phyloP scores from a whole-genome alignment of 2,329 filamentous ascomycete species.

The Epichloe glyceriae region DNA sequence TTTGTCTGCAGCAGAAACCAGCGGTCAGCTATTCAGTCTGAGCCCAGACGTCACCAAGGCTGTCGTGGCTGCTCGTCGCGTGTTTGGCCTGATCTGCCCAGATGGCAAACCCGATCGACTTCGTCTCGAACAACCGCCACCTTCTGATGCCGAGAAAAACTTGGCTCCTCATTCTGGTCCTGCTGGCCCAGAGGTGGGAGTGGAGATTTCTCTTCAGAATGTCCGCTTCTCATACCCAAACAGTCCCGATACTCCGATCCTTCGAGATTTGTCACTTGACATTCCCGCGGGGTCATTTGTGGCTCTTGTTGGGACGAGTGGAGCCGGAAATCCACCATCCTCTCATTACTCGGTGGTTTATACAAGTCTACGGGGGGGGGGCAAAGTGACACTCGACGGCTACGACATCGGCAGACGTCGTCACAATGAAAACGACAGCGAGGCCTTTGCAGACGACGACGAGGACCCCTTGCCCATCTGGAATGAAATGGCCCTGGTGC shows the following conservation, averaged over 20 bases:
- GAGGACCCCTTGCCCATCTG: neutral
- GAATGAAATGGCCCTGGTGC: slow-evolving; percentile 31
- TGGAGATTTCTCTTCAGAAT: slow-evolving; percentile 17
- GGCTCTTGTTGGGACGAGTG: slow-evolving; percentile 30
- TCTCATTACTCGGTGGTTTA: slow-evolving; percentile 37
- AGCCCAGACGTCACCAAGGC: slow-evolving; percentile 36
- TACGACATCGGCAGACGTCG: neutral
- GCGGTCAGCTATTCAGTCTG: slow-evolving; percentile 50
- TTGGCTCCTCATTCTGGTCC: neutral
- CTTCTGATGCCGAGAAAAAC: slow-evolving; percentile 10
- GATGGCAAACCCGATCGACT: neutral
- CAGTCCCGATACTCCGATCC: neutral
- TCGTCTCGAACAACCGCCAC: neutral
- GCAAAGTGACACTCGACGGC: slow-evolving; percentile 35
- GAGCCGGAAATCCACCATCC: slow-evolving; percentile 33
- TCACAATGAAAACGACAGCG: slow-evolving; percentile 17
- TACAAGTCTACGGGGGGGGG: slow-evolving; percentile 35
- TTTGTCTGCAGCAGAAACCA: slow-evolving; percentile 48
- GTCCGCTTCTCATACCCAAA: slow-evolving; percentile 7
- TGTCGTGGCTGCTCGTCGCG: slow-evolving; percentile 28
- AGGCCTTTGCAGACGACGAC: slow-evolving; percentile 27
- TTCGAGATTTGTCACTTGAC: neutral
- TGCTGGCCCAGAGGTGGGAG: slow-evolving; percentile 40
- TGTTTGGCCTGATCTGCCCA: slow-evolving; percentile 22
- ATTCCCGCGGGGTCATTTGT: slow-evolving; percentile 1